A percentile compares a stretch with the other conserved stretches of the same genome.
These are phyloP conservation scores for Westerdykella ornata DNA, from an alignment of 2,329 filamentous ascomycete species.

Conservation along the genomic window DNA sequence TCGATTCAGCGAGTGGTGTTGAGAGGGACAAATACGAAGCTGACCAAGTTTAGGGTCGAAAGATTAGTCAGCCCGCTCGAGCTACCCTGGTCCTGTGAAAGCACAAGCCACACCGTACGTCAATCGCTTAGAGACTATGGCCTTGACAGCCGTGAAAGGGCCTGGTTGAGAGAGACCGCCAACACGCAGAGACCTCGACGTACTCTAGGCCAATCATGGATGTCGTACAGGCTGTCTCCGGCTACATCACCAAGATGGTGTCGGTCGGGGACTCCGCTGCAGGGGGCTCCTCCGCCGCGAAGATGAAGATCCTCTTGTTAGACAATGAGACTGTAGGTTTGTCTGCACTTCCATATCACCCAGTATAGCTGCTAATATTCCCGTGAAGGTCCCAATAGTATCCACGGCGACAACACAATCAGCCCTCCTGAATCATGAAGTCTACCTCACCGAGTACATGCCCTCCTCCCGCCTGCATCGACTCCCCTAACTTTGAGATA, in stretches of 20 bases:
- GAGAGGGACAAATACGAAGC: no score
- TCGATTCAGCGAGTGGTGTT: not conserved
- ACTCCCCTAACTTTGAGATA: slow-evolving; percentile 24
- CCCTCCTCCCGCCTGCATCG: slow-evolving; percentile 6
- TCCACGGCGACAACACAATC: slow-evolving; percentile 96
- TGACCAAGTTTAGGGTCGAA: not conserved
- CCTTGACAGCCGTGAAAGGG: slow-evolving; percentile 2
- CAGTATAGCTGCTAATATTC: slow-evolving; percentile 10
- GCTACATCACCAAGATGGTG: slow-evolving; percentile 96
- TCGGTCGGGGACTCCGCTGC: slow-evolving; percentile 68
- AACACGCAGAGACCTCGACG: not conserved
- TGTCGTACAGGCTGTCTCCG: slow-evolving; percentile 82
- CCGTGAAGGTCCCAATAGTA: slow-evolving; percentile 66
- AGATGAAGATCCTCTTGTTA: slow-evolving; percentile 97
- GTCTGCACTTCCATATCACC: slow-evolving; percentile 32
- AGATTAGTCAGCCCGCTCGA: no score
- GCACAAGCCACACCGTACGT: slow-evolving; percentile 10
- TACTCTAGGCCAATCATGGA: slow-evolving; percentile 60
- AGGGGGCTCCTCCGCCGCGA: slow-evolving; percentile 62
- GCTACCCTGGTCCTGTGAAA: slow-evolving; percentile 1
- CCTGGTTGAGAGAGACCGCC: not conserved
- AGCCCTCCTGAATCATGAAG: slow-evolving; percentile 86
- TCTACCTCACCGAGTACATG: slow-evolving; percentile 80
- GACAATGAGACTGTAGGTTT: slow-evolving; percentile 78
- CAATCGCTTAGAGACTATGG: slow-evolving; percentile 7